Conservation (phyloP, 805 yeast genomes). For the Ogataea minuta region DNA sequence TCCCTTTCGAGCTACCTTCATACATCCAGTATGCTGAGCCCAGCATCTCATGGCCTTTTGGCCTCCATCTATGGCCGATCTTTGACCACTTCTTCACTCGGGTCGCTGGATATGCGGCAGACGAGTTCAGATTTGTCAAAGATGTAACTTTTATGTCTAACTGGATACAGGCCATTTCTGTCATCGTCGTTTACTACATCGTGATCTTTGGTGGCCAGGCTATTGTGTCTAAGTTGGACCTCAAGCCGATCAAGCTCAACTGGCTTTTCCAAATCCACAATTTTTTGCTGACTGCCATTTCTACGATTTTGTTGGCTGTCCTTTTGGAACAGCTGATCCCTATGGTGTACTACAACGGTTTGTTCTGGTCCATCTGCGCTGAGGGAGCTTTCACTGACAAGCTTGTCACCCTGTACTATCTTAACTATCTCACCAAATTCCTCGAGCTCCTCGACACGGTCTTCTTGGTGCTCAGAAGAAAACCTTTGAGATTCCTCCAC, state of each 20-base stretch:
- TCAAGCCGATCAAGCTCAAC: constrained; percentile 72
- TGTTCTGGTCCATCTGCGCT: constrained; percentile 81
- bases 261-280: constrained; percentile 83
- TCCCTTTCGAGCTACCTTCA: constrained; percentile 22
- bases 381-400: constrained; percentile 77
- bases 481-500: constrained; percentile 88
- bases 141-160: constrained; percentile 68
- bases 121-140: constrained; percentile 63
- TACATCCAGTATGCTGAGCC: constrained; percentile 30
- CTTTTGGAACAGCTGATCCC: constrained; percentile 86
- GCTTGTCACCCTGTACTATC: constrained; percentile 79
- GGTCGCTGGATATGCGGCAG: constrained; percentile 56
- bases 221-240: constrained; percentile 47
- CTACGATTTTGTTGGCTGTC: constrained; percentile 64
- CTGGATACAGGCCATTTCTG: constrained; percentile 50
- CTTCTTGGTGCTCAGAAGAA: constrained; percentile 86
- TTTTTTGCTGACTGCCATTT: constrained; percentile 64
- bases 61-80: constrained; percentile 66
- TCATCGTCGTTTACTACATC: constrained; percentile 66
- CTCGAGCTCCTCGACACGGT: constrained; percentile 88
- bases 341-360: constrained; percentile 66
- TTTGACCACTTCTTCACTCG: constrained; percentile 48
- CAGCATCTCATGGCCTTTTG: constrained; percentile 42
- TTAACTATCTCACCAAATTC: constrained; percentile 88
- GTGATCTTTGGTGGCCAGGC: constrained; percentile 84